phyloP scores from a whole-genome alignment of 2,329 filamentous ascomycete species.

The Penicillium verrucosum region DNA sequence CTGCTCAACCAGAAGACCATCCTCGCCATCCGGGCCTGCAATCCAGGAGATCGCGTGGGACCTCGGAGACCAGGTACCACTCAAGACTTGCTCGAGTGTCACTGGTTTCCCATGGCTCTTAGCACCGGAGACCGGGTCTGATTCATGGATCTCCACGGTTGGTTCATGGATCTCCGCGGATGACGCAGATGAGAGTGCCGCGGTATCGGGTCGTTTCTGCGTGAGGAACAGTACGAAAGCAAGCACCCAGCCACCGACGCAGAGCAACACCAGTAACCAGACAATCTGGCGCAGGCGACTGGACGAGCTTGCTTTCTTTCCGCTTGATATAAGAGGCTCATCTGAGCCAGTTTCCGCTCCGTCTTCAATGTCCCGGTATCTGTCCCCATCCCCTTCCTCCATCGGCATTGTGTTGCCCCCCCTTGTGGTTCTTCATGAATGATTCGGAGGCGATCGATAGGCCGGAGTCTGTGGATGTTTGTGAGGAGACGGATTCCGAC shows the following conservation, averaged over 20 bases:
- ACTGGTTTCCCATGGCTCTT: conserved; percentile 42
- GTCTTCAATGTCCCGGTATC: conserved; percentile 39
- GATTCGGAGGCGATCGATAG: conserved; percentile 33
- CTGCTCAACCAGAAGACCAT: conserved; percentile 79
- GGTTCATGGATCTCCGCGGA: conserved; percentile 27
- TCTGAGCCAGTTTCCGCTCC: conserved; percentile 24
- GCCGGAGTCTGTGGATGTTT: conserved; percentile 33
- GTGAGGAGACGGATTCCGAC: conserved; percentile 26
- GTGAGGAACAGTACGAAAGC: conserved; percentile 45
- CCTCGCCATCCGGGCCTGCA: conserved; percentile 51
- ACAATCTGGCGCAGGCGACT: conserved; percentile 37
- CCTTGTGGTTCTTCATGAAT: conserved; percentile 29
- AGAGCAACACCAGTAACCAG: conserved; percentile 42
- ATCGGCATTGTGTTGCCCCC: conserved; percentile 10
- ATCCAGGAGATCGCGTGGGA: conserved; percentile 48
- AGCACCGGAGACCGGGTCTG: conserved; percentile 30
- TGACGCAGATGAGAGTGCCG: conserved; percentile 25
- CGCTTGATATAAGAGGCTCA: conserved; percentile 25
- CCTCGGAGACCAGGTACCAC: conserved; percentile 37
- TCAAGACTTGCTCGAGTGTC: conserved; percentile 43
- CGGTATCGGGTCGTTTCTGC: conserved; percentile 32
- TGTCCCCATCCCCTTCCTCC: conserved; percentile 12
- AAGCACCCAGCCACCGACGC: conserved; percentile 45
- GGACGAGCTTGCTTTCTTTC: conserved; percentile 25
- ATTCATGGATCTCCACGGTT: conserved; percentile 25